phyloP scores from a whole-genome alignment of 192 early-diverging fungal species.

The Backusella macrospora region DNA sequence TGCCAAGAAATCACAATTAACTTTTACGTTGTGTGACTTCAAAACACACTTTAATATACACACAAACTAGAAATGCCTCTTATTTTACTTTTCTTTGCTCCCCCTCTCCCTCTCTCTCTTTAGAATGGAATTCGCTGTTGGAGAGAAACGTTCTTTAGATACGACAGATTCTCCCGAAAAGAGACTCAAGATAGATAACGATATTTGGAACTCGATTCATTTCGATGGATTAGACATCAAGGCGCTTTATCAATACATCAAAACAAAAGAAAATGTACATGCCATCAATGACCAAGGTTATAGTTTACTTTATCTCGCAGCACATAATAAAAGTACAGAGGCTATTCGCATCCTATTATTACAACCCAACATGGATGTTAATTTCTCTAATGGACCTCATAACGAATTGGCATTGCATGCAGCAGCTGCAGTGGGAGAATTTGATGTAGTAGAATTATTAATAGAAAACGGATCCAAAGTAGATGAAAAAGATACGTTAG shows the following conservation, averaged over 20 bases:
- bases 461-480: slow-evolving; percentile 35
- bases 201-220: slow-evolving; percentile 34
- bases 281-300: slow-evolving; percentile 28
- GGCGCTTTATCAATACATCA: slow-evolving; percentile 37
- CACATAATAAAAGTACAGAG: slow-evolving; percentile 39
- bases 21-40: too few species aligned
- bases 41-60: too few species aligned
- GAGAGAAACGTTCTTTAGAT: neutral
- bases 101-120: too few species aligned
- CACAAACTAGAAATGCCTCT: too few species aligned
- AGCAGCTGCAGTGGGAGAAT: slow-evolving; percentile 15
- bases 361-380: slow-evolving; percentile 32
- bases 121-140: neutral
- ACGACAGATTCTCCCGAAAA: neutral
- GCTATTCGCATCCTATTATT: slow-evolving; percentile 40
- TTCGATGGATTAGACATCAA: slow-evolving; percentile 39
- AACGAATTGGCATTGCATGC: slow-evolving; percentile 40
- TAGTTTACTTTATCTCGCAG: slow-evolving; percentile 41
- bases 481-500: slow-evolving; percentile 30
- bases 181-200: neutral
- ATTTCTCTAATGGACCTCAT: slow-evolving; percentile 36
- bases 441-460: slow-evolving; percentile 40
- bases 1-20: too few species aligned
- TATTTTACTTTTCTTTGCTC: too few species aligned
- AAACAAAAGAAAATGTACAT: slow-evolving; percentile 19